Evolutionary conservation across 345 rosid species (phyloP).

Genomic region (Stellera chamaejasme): DNA sequence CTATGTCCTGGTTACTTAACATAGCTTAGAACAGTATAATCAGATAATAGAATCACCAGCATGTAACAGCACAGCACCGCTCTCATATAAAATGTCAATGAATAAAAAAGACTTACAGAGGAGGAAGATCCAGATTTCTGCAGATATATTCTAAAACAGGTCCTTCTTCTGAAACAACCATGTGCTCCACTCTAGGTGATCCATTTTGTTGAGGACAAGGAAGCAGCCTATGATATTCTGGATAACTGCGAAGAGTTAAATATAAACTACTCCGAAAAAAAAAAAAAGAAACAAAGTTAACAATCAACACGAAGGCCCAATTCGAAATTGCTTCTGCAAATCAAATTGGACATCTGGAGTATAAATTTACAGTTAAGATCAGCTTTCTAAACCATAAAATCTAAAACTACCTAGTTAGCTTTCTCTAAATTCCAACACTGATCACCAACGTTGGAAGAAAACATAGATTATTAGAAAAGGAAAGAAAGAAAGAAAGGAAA

Average conservation of each 20-base stretch:
- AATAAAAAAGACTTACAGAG: constrained; percentile 47
- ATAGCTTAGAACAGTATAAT: not conserved
- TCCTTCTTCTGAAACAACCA: constrained; percentile 67
- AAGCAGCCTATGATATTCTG: constrained; percentile 55
- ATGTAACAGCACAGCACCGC: not conserved
- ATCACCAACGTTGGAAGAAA: not conserved
- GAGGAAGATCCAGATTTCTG: constrained; percentile 67
- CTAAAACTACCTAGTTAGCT: no score
- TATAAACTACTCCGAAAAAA: not conserved
- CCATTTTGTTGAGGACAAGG: constrained; percentile 58
- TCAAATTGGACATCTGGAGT: not conserved
- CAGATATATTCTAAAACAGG: constrained; percentile 50
- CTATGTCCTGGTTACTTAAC: constrained; percentile 11
- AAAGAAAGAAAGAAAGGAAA: not conserved
- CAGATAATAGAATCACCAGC: not conserved
- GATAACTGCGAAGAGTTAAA: constrained; percentile 32
- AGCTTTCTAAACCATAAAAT: not conserved
- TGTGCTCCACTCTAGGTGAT: constrained; percentile 79
- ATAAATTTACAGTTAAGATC: constrained; percentile 7
- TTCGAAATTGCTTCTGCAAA: not conserved
- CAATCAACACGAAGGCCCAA: not conserved
- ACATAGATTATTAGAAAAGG: not conserved
- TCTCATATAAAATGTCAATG: constrained; percentile 4
- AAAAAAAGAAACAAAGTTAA: no score
- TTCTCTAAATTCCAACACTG: no score